A percentile compares a stretch with the other conserved stretches of the same genome.
These are phyloP conservation scores for Amylocarpus encephaloides DNA, from an alignment of 2,329 filamentous ascomycete species.

Conservation along the genomic window DNA sequence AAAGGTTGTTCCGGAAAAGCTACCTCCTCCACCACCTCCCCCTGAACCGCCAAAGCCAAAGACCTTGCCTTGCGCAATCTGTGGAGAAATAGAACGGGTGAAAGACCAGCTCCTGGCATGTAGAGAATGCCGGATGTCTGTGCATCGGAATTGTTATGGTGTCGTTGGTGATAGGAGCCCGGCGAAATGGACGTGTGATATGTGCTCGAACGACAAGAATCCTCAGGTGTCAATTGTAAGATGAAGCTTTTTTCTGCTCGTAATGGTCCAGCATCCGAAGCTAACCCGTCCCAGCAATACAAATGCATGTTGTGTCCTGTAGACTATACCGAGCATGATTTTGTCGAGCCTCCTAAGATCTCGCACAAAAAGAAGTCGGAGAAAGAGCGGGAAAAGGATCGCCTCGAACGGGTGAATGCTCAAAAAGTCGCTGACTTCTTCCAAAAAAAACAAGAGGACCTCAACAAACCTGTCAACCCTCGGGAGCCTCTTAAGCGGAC, in stretches of 20 bases:
- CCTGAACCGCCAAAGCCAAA: conserved; percentile 76
- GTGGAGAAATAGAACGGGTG: conserved; percentile 63
- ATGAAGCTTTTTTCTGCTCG: conserved; percentile 17
- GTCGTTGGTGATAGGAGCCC: conserved; percentile 61
- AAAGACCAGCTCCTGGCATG: conserved; percentile 72
- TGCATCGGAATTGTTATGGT: conserved; percentile 92
- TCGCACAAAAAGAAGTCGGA: conserved; percentile 86
- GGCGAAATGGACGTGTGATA: conserved; percentile 90
- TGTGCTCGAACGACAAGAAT: conserved; percentile 89
- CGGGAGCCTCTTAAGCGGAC: conserved; percentile 90
- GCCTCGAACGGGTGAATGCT: conserved; percentile 76
- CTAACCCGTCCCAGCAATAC: conserved; percentile 55
- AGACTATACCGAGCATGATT: conserved; percentile 71
- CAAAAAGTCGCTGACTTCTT: conserved; percentile 76
- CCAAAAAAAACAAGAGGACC: conserved; percentile 72
- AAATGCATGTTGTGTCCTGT: conserved; percentile 90
- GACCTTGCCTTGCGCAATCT: conserved; percentile 78
- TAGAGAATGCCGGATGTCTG: conserved; percentile 81
- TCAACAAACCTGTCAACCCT: conserved; percentile 75
- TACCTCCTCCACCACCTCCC: conserved; percentile 58
- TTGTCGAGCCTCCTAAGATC: conserved; percentile 74
- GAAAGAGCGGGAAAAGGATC: conserved; percentile 83
- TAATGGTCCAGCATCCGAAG: conserved; percentile 12
- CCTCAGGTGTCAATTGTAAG: conserved; percentile 85
- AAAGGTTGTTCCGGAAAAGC: conserved; percentile 49